Evolutionary conservation across 805 yeast genomes (phyloP).

Genomic region (Pichia rugopelliculosa): DNA sequence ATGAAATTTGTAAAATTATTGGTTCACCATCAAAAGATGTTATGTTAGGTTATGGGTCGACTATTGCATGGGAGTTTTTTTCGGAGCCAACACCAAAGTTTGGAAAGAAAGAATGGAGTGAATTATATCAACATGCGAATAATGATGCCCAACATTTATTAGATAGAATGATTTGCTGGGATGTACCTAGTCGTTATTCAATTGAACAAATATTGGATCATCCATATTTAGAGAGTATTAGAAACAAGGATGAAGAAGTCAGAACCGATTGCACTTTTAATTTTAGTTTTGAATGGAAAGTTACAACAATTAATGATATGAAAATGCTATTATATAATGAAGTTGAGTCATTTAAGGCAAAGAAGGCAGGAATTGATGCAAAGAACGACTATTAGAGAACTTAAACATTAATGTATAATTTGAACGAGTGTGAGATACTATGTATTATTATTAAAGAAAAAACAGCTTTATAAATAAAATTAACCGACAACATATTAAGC

Average conservation of each 20-base stretch:
- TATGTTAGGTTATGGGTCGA: slow-evolving; percentile 36
- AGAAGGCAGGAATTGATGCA: slow-evolving; percentile 11
- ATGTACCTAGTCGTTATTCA: slow-evolving; percentile 42
- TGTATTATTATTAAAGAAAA: neutral
- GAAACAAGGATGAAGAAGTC: slow-evolving; percentile 53
- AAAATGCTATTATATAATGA: slow-evolving; percentile 45
- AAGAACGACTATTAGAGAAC: neutral
- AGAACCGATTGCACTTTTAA: slow-evolving; percentile 45
- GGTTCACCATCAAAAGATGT: slow-evolving; percentile 60
- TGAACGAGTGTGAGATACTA: neutral
- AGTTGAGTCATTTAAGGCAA: slow-evolving; percentile 41
- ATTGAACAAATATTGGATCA: slow-evolving; percentile 55
- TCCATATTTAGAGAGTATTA: slow-evolving; percentile 44
- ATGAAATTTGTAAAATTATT: slow-evolving; percentile 56
- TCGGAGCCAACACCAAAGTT: slow-evolving; percentile 37
- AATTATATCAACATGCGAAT: slow-evolving; percentile 58
- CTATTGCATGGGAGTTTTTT: slow-evolving; percentile 40
- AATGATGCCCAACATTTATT: slow-evolving; percentile 45
- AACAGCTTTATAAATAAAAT: neutral
- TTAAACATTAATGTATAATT: neutral
- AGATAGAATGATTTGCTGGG: slow-evolving; percentile 56
- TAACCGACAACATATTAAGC: neutral
- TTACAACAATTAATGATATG: slow-evolving; percentile 35
- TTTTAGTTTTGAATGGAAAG: slow-evolving; percentile 54
- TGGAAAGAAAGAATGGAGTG: slow-evolving; percentile 39